Evolutionary conservation across 129 eudicot species (phyloP).

Genomic region (Chrysanthemum makinoi): DNA sequence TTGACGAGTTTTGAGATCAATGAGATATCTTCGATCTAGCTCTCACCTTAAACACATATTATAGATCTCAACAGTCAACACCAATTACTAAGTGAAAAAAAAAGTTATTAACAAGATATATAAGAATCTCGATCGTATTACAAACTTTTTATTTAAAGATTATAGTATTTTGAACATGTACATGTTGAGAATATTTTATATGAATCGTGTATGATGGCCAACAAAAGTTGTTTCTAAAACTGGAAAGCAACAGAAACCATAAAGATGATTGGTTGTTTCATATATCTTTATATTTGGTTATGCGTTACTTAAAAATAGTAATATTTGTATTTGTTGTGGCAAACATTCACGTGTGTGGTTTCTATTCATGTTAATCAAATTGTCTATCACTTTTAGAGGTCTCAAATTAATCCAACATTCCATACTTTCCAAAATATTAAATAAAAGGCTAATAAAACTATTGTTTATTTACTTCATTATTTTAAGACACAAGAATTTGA

Average conservation of each 20-base stretch:
- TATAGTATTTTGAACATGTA: too few relatives aligned
- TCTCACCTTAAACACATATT: neutral
- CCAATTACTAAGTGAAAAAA: neutral
- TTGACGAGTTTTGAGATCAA: neutral
- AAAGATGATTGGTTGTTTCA: constrained; percentile 18
- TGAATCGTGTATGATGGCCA: constrained; percentile 20
- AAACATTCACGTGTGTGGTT: constrained; percentile 49
- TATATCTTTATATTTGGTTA: neutral
- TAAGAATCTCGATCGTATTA: neutral
- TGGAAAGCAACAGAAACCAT: constrained; percentile 24
- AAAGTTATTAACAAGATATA: neutral
- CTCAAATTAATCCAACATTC: constrained; percentile 26
- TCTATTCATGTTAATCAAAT: constrained; percentile 33
- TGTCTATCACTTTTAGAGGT: constrained; percentile 52
- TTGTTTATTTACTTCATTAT: too few relatives aligned
- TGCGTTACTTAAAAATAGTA: constrained; percentile 9
- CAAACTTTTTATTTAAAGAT: neutral
- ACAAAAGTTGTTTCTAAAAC: constrained; percentile 29
- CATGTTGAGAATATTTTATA: neutral
- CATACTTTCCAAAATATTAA: neutral
- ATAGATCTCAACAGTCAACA: neutral
- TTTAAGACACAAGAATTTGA: too few relatives aligned
- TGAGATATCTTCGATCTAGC: neutral
- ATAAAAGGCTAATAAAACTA: too few relatives aligned
- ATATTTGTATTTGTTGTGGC: constrained; percentile 34